phyloP scores from a whole-genome alignment of 2,329 filamentous ascomycete species.

The Sclerotinia sclerotiorum region DNA sequence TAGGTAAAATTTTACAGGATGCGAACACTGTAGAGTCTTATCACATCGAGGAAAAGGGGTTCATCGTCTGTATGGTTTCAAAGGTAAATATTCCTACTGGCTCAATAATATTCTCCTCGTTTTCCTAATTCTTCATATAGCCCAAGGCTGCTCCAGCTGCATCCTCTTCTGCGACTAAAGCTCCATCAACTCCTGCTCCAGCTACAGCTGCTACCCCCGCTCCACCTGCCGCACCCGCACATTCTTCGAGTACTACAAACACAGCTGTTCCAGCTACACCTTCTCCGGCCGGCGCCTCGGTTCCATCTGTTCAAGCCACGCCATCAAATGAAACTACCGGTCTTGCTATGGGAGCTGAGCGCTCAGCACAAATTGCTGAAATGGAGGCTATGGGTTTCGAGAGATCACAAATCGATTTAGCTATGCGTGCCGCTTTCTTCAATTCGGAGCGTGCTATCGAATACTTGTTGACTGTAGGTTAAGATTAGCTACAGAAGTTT shows the following conservation, averaged over 20 bases:
- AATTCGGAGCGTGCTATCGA: conserved; percentile 97
- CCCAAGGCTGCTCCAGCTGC: conserved; percentile 63
- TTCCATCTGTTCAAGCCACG: conserved; percentile 52
- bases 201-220: conserved; percentile 56
- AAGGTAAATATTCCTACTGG: conserved; percentile 62
- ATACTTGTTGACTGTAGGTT: conserved; percentile 80
- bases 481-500: not conserved
- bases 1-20: conserved; percentile 98
- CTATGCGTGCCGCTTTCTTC: conserved; percentile 94
- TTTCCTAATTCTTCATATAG: conserved; percentile 46
- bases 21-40: conserved; percentile 94
- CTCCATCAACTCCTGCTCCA: conserved; percentile 64
- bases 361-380: conserved; percentile 77
- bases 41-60: conserved; percentile 99
- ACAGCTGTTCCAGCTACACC: conserved; percentile 52
- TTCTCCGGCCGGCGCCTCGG: conserved; percentile 46
- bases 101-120: not conserved
- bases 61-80: conserved; percentile 97
- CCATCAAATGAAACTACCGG: conserved; percentile 69
- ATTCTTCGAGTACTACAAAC: conserved; percentile 51
- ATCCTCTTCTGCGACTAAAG: conserved; percentile 54
- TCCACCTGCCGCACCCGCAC: conserved; percentile 62
- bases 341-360: conserved; percentile 82
- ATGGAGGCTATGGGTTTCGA: conserved; percentile 99
- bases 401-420: conserved; percentile 81